Base-by-base conservation (phyloP, 2,329 filamentous ascomycete genomes). In the Canariomyces notabilis region DNA sequence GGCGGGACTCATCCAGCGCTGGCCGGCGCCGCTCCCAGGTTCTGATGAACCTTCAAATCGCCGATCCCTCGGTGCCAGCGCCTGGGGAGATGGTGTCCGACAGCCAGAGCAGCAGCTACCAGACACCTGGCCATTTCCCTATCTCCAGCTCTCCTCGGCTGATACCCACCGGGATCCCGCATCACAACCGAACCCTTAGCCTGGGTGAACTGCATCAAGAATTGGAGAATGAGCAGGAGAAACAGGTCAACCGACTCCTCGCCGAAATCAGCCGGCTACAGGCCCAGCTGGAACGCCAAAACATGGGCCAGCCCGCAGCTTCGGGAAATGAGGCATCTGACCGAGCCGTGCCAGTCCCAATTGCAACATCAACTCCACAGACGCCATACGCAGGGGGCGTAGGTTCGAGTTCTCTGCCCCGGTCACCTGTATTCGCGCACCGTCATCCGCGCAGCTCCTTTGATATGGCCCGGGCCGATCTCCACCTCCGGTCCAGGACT, bases 131-230 rank as follows among this genome's bases (percentile, higher is more conserved):
- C 55, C 71, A 73, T 34, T 71, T 70, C 47, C 67, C 68, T n/a
- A 53, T 75, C 4, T 64, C 74, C 2, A 46, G 46, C 11, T 58
- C 53, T 6, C 71, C 73, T 26, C 72, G 71, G 46, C 67, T 68
- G 15, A 55, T 73, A 4, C 65, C 73, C 48, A 59, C 69, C 46
- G 61, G 67, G 26, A 79, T 82, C 55, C 77, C 80, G 14, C 75
- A 80, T 55, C 83, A 86, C 59, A 77, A 80, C 54, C 74, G 85
- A 39, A 69, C 82, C 1, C 84, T 84, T 2, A 89, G 85, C 61
- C 65, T 89, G 51, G 85, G 85, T 15, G 85, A 89, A 64, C 76
- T 89, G 34, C 85, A 89, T 56, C 85, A 89, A 61, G 83, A 89
- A 65, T 72, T 89, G 2, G 85, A 89, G 64, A 84, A 82, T 43